Base-by-base conservation (phyloP, 2,329 filamentous ascomycete genomes). In the Pseudocercospora pini-densiflorae region DNA sequence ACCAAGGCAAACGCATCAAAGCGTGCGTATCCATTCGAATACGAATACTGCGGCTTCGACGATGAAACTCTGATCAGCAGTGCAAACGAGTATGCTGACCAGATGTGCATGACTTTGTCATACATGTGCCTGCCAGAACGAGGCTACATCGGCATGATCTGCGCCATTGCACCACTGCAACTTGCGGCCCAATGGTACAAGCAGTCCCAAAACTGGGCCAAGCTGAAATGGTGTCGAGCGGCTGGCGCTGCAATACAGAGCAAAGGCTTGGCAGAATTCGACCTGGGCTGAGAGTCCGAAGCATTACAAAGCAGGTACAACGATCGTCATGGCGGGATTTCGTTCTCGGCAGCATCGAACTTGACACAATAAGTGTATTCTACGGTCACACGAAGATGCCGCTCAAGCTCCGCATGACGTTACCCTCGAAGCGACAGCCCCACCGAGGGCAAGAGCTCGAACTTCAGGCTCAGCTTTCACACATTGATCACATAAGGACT, bases 101-200 rank as follows among this genome's bases (percentile, higher is more conserved):
- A 61, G 31, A 29, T 67, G 29, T 64, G 61, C 43, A 67, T 64
- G 65, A 62, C 36, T 8, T n/a, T 67, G 10, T 24, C 65, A 24
- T 67, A 61, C 27, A 59, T 64, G 36, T 58, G 54, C 23, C 24
- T 63, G 43, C 64, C 64, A 12, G 58, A 62, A 36, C 61, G 62
- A 59, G 64, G 64, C 1, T 63, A 60, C 40, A 58, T 66, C 8
- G 64, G 59, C 16, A 49, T 63, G 45, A 60, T 66, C 3, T 63
- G 54, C 16, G 54, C 60, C 6, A 57, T 63, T 23, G 57, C 58
- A 6, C 64, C 64, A 5, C 31, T 66, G 10, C 54, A 66, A 16
- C 14, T 66, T 23, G 61, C 64, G 19, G 59, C 64, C 31, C 24
- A 59, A 16, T 66, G 64, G 64, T 66, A 63, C 21, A 60, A 27